Conservation (phyloP, 1,284 basidiomycete genomes). For the Cutaneotrichosporon curvatum region DNA sequence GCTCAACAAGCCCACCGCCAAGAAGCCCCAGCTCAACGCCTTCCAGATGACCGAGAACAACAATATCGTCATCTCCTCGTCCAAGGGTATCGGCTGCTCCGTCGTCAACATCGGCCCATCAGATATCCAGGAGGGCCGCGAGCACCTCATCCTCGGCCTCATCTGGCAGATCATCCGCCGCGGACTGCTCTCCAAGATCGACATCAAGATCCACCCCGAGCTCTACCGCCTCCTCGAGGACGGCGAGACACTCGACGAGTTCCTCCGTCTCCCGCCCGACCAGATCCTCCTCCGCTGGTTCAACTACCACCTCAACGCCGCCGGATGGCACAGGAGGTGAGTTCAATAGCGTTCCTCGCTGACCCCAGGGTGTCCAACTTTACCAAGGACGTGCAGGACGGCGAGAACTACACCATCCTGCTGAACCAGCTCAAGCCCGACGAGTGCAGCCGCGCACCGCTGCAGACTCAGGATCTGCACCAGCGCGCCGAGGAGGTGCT, state of each 20-base stretch:
- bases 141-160: conserved; percentile 95
- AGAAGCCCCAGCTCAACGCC: conserved; percentile 63
- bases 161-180: conserved; percentile 98
- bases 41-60: conserved; percentile 99
- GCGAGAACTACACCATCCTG: conserved; percentile 94
- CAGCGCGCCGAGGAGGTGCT: conserved; percentile 84
- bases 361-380: conserved; percentile 83
- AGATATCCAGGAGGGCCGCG: conserved; percentile 86
- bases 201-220: conserved; percentile 97
- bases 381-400: conserved; percentile 87
- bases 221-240: conserved; percentile 92
- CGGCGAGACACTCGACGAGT: conserved; percentile 91
- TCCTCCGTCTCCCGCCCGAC: conserved; percentile 87
- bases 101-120: conserved; percentile 96
- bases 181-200: conserved; percentile 87
- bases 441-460: conserved; percentile 82
- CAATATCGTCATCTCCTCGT: conserved; percentile 97
- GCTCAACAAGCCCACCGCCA: conserved; percentile 72
- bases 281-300: conserved; percentile 97
- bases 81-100: conserved; percentile 95
- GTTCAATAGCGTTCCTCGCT: conserved; percentile 17
- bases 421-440: conserved; percentile 92
- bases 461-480: conserved; percentile 75
- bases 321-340: conserved; percentile 78
- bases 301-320: conserved; percentile 96